Evolutionary conservation across 805 yeast genomes (phyloP), one percentile per base, ranked within the genome.

Genomic region (Starmera dryadoides): DNA sequence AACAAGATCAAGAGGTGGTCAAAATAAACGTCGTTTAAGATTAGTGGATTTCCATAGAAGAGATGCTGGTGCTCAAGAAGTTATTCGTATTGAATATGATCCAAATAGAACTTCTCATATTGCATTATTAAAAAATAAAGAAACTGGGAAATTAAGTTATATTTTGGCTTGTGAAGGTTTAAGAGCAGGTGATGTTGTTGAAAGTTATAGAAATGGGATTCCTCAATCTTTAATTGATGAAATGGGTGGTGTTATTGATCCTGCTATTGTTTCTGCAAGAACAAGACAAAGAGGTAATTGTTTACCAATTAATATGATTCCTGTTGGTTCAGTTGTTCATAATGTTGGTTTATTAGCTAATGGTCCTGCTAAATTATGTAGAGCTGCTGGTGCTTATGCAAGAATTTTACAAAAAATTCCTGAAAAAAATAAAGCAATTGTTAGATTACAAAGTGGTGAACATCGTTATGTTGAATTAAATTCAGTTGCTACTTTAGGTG

Each of bases 1-100:
- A 4, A 83, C 86, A 35, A 78, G 98, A 58, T 96, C 93, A 61
- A 79, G 94, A 61, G 98, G 98, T 59, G 98, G 98, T 53, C 98
- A 98, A 28, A 93, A 85, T 60, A 86, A 85, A 61, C 81, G 91
- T 55, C 78, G 98, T 62, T 72, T 86, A 30, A 77, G 98, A 53
- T 60, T 86, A 26, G 73, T 93, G 18, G 98, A 93, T 62, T 81
- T 80, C 53, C 65, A 69, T 50, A 75, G 98, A 55, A 53, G 59
- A 30, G 72, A 59, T 3, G 63, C 79, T 1, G 98, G 97, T 21
- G 73, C 71, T 33, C 93, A 86, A 52, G 72, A 75, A 25, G 97
- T 93, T 18, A 66, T 79, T 46, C 73, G 98, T 59, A 86, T 93
- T 43, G 98, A 93, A 62, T 87, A 87, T 57, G 98, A 93, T 63